Evolutionary conservation across 2,329 filamentous ascomycete species (phyloP), one percentile per base, ranked within the genome.

Genomic region (Penicillium sp.): DNA sequence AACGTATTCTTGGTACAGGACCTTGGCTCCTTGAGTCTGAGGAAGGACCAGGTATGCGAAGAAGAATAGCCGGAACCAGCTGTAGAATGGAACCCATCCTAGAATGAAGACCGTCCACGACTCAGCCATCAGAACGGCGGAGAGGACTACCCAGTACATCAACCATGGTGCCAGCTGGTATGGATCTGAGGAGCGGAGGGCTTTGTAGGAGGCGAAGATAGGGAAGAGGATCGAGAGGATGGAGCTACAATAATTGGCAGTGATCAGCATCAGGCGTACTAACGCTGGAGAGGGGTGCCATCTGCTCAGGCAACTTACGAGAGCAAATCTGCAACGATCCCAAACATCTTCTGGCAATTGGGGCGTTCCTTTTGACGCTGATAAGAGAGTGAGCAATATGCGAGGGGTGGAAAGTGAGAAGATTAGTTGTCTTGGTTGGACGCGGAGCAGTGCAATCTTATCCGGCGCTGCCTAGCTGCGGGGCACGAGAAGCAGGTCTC

Each of bases 101-200:
- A 98, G 85, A 73, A 98, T 89, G 80, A 94, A 97, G 71, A 90
- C 88, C 60, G 91, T 88, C 87, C 93, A 96, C 51, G 90, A 93
- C 81, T 98, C 95, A 78, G 89, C 87, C 64, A 95, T 86, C 60
- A 93, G 84, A 70, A 89, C 87, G 76, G 91, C 90, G 64, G 91
- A 91, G 67, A 97, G 86, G 26, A 97, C 92, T 64, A 97, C 92
- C 91, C 94, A 99, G 85, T 98, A 99, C 91, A 98, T 98, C 68
- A 98, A 87, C 95, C 95, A 99, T 89, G 94, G 94, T 66, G 92
- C 92, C 63, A 97, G 85, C 75, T 96, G 89, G 44, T 92, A 90
- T 2, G 93, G 93, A 77, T 97, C 92, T 56, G 91, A 90, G 17
- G 92, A 93, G 81, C 95, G 94, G 74, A 99, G 90, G 53, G 95